Conservation (phyloP, 805 yeast genomes). For the Wickerhamomyces pijperi region DNA sequence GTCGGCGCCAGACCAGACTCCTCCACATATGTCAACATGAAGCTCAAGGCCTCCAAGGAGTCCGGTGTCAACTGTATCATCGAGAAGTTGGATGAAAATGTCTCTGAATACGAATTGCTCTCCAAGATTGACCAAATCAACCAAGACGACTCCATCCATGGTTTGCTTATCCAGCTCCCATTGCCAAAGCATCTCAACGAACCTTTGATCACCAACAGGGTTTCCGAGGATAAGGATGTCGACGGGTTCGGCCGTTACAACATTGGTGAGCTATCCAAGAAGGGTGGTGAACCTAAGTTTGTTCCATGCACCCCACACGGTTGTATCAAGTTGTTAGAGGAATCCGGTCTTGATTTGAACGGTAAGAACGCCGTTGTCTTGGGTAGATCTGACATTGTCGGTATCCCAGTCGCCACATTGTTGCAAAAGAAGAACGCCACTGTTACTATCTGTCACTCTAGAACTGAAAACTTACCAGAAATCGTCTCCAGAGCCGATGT, state of each 20-base stretch:
- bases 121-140: constrained; percentile 53
- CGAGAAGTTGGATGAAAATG: constrained; percentile 50
- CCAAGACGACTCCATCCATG: constrained; percentile 68
- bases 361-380: constrained; percentile 86
- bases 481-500: constrained; percentile 53
- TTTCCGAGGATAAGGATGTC: constrained; percentile 77
- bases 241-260: constrained; percentile 90
- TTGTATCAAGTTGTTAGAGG: constrained; percentile 65
- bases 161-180: constrained; percentile 84
- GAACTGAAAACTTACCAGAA: constrained; percentile 51
- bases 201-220: constrained; percentile 68
- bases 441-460: constrained; percentile 78
- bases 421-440: constrained; percentile 69
- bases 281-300: constrained; percentile 73
- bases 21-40: constrained; percentile 83
- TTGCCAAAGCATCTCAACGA: constrained; percentile 75
- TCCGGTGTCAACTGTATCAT: constrained; percentile 66
- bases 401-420: constrained; percentile 82
- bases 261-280: constrained; percentile 82
- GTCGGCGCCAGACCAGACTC: constrained; percentile 89
- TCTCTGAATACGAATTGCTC: constrained; percentile 50
- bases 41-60: constrained; percentile 79
- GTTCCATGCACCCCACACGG: constrained; percentile 96
- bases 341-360: constrained; percentile 52
- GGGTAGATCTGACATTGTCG: constrained; percentile 94